Evolutionary conservation across 768 basidiomycete species (phyloP), one percentile per base, ranked within the genome.

Genomic region (Zangia roseola): DNA sequence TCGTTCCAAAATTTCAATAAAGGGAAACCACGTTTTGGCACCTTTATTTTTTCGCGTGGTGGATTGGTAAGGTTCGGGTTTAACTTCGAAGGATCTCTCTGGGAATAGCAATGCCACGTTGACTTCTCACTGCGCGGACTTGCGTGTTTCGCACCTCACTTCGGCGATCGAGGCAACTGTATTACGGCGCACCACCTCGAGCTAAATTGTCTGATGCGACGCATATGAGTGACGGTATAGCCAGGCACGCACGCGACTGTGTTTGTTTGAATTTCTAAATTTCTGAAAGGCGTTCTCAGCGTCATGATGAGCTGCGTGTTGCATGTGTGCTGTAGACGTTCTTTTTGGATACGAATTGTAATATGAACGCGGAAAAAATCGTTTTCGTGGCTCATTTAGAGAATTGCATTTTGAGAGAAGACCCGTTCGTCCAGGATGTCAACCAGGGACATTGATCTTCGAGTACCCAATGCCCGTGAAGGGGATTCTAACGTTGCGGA

Each of bases 391-490:
- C 28, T 25, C 21, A 25, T 28, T 40, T 40, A 19, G 40, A 45
- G 41, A 40, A 30, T 45, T 31, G 24, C 20, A 9, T 14, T 17
- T 13, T 30, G 35, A 39, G 33, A 45, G 57, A 53, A 49, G 43
- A n/a, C 26, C 12, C 5, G 17, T 25, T 37, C 13, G 43, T 53
- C 34, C 39, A 36, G 40, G 36, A 24, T 34, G 17, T 40, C 49
- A 48, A 49, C 43, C 47, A 58, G 50, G 53, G 49, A 58, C 52
- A 33, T 28, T 46, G 40, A 49, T 37, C 39, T 47, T 47, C 26
- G 19, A 40, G 23, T 47, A n/a, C n/a, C n/a, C n/a, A n/a, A n/a
- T n/a, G n/a, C n/a, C n/a, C n/a, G n/a, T n/a, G n/a, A n/a, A n/a
- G 47, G 49, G 46, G 25, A 36, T 47, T 45, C n/a, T 25, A 12